Conservation (phyloP, 306 rosid species). For the Lathyrus aphaca region DNA sequence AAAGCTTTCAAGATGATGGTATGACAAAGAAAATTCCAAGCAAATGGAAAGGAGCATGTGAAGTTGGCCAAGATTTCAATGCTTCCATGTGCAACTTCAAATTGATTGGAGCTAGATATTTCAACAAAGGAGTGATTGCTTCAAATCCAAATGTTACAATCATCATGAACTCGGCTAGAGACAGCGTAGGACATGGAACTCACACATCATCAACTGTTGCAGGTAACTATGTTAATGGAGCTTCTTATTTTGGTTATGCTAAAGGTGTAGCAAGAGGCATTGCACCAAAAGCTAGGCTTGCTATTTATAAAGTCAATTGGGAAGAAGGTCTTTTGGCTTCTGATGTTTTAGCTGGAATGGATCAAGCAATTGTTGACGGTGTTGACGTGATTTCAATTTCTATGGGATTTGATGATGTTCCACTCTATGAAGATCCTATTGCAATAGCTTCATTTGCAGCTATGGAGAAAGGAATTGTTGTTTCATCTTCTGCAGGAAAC, state of each 20-base stretch:
- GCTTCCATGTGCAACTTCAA: constrained; percentile 42
- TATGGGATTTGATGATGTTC: constrained; percentile 22
- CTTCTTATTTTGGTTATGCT: constrained; percentile 36
- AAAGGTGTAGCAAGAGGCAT: constrained; percentile 45
- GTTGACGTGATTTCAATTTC: constrained; percentile 48
- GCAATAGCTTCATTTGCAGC: constrained; percentile 47
- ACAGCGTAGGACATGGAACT: constrained; percentile 36
- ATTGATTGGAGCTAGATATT: constrained; percentile 44
- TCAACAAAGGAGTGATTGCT: constrained; percentile 42
- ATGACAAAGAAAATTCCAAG: constrained; percentile 31
- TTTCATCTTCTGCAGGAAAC: constrained; percentile 44
- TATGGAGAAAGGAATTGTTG: constrained; percentile 43
- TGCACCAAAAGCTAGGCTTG: constrained; percentile 42
- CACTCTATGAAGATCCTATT: constrained; percentile 36
- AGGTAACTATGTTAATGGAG: constrained; percentile 41
- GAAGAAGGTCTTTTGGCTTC: constrained; percentile 32
- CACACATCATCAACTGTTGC: constrained; percentile 44
- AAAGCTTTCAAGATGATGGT: constrained; percentile 45
- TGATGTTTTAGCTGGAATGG: constrained; percentile 41
- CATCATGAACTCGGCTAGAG: constrained; percentile 47
- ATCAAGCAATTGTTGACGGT: constrained; percentile 43
- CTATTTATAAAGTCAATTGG: constrained; percentile 36
- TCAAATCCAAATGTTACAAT: not conserved
- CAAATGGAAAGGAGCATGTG: constrained; percentile 42
- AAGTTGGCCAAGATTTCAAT: constrained; percentile 39